Evolutionary conservation across 1,139 yeast genomes (phyloP), one percentile per base, ranked within the genome.

Genomic region (Protomyces inouyei): DNA sequence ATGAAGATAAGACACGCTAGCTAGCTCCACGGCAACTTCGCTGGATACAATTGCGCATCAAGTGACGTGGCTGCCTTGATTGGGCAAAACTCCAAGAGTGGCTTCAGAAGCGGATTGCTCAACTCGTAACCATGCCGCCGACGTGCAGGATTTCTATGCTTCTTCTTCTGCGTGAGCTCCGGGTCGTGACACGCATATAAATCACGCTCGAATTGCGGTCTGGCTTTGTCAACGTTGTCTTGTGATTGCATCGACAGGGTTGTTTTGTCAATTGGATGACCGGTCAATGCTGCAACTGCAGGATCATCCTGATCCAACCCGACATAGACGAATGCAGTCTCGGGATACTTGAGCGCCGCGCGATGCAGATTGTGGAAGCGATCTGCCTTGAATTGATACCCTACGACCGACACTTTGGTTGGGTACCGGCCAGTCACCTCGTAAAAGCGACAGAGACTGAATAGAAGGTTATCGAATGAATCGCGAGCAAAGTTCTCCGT

Each of bases 401-500:
- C 95, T 5, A 85, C 81, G 4, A 89, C 79, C 0, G 84, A 81
- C 2, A 88, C 76, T 1, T 70, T 70, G 0, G 71, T 63, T 0
- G 96, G 95, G 68, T 82, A 85, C 1, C 16, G 51, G 0, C 78
- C 76, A 5, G 76, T 74, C 1, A 80, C 69, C 69, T 85, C 85
- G 55, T 79, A 75, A 72, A 80, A 88, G 59, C 86, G 76, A 18
- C 68, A 70, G 53, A 88, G 70, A 69, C 87, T 83, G 72, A 83
- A 88, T 1, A 87, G 68, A 6, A 88, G 81, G 72, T 89, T 89
- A 72, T 89, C 96, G 73, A 86, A 86, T 1, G 95, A 88, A 73
- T 89, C 96, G 55, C 90, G 76, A 0, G 96, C 92, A 73, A 76
- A 86, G 69, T 86, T 90, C 71, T 89, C 96, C 1, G 81, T 72